A percentile compares a stretch with the other conserved stretches of the same genome.
Conservation (phyloP, 2,329 filamentous ascomycete species). For the Cladosporium cucumerinum region DNA sequence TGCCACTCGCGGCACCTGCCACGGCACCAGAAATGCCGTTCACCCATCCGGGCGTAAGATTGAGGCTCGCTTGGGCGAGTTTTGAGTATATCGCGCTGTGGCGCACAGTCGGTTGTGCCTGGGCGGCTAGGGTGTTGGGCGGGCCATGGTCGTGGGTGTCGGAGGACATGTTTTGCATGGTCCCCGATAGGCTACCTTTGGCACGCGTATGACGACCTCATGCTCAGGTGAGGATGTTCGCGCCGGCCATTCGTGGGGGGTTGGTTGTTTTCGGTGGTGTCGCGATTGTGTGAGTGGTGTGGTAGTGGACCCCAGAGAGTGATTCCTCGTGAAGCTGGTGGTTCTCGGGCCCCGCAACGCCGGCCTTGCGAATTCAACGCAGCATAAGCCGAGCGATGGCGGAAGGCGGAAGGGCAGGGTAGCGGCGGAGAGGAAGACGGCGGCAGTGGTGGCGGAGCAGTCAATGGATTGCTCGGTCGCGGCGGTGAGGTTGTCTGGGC, state of each 20-base stretch:
- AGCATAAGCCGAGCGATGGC: conserved; percentile 11
- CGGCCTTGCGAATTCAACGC: conserved; percentile 15
- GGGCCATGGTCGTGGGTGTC: conserved; percentile 32
- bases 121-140: conserved; percentile 19
- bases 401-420: neutral
- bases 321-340: conserved; percentile 10
- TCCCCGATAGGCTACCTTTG: conserved; percentile 29
- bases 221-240: conserved; percentile 24
- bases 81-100: conserved; percentile 30
- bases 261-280: neutral
- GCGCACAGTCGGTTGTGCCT: conserved; percentile 16
- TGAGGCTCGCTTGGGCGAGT: conserved; percentile 41
- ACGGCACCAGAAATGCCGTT: conserved; percentile 83
- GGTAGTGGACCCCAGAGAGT: conserved; percentile 8
- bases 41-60: conserved; percentile 57
- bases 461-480: neutral
- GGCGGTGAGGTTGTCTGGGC: conserved; percentile 2
- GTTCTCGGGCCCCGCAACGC: conserved; percentile 16
- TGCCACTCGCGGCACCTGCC: conserved; percentile 86
- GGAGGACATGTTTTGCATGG: conserved; percentile 30
- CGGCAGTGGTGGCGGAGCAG: neutral
- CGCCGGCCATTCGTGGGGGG: conserved; percentile 12
- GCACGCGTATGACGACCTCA: conserved; percentile 23
- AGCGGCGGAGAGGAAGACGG: neutral
- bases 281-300: conserved; percentile 3